A percentile compares a stretch with the other conserved stretches of the same genome.
Evolutionary conservation across 2,329 filamentous ascomycete species (phyloP).

Genomic region (Fusarium continuum): DNA sequence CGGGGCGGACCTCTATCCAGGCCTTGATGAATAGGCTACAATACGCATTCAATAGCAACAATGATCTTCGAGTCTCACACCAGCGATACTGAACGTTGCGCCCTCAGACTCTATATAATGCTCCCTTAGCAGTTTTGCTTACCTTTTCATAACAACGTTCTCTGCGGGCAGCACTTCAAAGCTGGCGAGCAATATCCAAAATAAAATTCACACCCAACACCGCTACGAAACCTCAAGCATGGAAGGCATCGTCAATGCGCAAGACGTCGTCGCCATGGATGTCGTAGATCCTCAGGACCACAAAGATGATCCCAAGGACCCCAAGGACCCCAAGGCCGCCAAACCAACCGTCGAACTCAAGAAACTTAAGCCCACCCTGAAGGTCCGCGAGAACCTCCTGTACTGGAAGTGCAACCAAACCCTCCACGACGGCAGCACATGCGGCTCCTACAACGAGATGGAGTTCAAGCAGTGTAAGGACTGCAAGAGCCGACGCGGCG

Average conservation of each 20-base stretch:
- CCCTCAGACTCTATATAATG: not conserved
- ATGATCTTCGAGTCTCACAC: not conserved
- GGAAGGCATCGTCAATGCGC: conserved; percentile 10
- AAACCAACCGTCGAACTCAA: conserved; percentile 5
- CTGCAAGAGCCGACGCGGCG: conserved; percentile 23
- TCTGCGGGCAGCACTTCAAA: not conserved
- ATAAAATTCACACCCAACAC: not conserved
- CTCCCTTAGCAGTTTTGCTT: not conserved
- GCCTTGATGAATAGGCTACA: conserved; percentile 3
- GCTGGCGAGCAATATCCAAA: not conserved
- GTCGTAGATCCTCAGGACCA: not conserved
- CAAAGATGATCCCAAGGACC: too few relatives aligned
- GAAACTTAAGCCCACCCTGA: conserved; percentile 8
- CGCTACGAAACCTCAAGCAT: not conserved
- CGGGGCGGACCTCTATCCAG: not conserved
- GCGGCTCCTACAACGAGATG: conserved; percentile 17
- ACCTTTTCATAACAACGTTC: not conserved
- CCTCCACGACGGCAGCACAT: conserved; percentile 14
- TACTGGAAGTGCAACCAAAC: conserved; percentile 29
- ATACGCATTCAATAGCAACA: conserved; percentile 5
- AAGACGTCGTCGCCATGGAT: conserved; percentile 8
- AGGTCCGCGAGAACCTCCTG: conserved; percentile 17
- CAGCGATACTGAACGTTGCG: not conserved
- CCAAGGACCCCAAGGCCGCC: not conserved
- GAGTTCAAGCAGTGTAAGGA: conserved; percentile 19